Conservation (phyloP, 139 green algal genomes). For the Closterium sp. region DNA sequence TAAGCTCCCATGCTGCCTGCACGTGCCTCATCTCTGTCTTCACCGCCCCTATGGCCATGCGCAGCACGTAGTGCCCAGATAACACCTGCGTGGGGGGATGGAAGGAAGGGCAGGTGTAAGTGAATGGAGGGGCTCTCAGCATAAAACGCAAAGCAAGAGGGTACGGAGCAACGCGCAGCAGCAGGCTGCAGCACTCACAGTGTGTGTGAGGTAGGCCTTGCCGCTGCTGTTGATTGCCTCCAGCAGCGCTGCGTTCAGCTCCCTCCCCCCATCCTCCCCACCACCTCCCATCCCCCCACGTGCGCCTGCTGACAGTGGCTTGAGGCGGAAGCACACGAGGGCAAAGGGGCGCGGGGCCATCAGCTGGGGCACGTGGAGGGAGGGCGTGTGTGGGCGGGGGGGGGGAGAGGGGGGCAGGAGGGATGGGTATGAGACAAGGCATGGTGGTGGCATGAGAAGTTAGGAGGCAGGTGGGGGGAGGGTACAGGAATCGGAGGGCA, state of each 20-base stretch:
- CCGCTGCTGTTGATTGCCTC: background rate
- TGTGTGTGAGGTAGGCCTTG: background rate
- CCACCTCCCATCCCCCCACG: background rate
- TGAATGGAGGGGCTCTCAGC: too few species aligned
- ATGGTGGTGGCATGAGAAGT: too few species aligned
- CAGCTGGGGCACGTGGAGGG: background rate
- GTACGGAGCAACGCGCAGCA: background rate
- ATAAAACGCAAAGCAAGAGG: too few species aligned
- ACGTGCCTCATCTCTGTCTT: constrained; percentile 32
- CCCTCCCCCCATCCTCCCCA: background rate
- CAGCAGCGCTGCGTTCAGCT: background rate
- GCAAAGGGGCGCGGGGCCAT: background rate
- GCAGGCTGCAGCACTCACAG: background rate
- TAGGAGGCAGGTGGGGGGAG: too few species aligned
- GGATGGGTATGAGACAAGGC: background rate
- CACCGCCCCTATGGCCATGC: constrained; percentile 20
- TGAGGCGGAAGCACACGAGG: constrained; percentile 16
- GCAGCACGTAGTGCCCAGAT: constrained; percentile 22
- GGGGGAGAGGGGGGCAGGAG: too few species aligned
- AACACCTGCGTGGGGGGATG: constrained; percentile 14
- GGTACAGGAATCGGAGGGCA: too few species aligned
- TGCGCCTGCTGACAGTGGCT: background rate
- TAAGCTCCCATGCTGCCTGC: constrained; percentile 38
- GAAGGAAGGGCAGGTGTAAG: too few species aligned
- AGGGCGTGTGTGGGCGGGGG: background rate